Conservation (phyloP, 352 stramenopile species). For the Phytophthora lateralis region DNA sequence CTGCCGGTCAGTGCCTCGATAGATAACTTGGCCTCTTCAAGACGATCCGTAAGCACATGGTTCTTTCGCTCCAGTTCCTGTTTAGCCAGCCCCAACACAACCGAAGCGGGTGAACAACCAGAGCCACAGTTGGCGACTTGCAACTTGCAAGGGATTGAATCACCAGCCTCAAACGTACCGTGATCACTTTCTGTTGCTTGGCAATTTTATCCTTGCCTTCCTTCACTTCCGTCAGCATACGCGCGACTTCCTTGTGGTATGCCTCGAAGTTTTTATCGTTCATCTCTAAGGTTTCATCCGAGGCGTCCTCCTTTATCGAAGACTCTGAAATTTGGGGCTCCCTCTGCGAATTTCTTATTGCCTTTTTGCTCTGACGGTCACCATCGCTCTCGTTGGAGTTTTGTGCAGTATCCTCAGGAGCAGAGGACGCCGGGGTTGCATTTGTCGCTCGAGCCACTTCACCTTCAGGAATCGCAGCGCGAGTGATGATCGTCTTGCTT, state of each 20-base stretch:
- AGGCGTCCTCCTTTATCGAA: constrained; percentile 26
- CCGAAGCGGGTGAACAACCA: background rate
- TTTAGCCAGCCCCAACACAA: background rate
- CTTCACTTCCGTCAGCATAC: constrained; percentile 69
- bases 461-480: constrained; percentile 25
- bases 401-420: constrained; percentile 1
- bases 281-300: constrained; percentile 36
- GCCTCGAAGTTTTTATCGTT: constrained; percentile 72
- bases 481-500: constrained; percentile 68
- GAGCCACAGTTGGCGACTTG: background rate
- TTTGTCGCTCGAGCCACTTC: constrained; percentile 7
- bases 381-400: constrained; percentile 8
- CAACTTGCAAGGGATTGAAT: background rate
- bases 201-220: constrained; percentile 55
- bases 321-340: constrained; percentile 3
- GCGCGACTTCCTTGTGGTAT: constrained; percentile 72
- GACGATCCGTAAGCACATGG: constrained; percentile 52
- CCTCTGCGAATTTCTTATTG: background rate
- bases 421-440: background rate
- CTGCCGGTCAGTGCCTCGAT: constrained; percentile 73
- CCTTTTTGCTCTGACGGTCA: background rate
- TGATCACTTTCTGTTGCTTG: constrained; percentile 77
- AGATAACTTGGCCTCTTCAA: constrained; percentile 73
- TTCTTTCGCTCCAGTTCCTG: constrained; percentile 80
- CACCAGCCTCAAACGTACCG: constrained; percentile 31